A percentile compares a stretch with the other conserved stretches of the same genome.
phyloP scores from a whole-genome alignment of 2,329 filamentous ascomycete genomes.

The Monascus ruber region DNA sequence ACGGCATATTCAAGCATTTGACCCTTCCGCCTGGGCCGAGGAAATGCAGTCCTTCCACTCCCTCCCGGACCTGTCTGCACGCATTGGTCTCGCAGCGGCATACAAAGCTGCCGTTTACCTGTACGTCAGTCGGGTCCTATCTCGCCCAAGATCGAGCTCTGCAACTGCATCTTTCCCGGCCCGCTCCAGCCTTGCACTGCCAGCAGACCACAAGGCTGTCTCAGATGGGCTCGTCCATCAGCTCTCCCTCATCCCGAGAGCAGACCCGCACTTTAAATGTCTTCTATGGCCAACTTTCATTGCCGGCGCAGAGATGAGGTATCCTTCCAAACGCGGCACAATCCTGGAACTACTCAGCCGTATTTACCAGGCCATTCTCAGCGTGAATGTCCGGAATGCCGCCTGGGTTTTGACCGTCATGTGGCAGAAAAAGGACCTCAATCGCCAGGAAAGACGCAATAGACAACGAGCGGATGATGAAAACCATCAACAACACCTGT shows the following conservation, averaged over 20 bases:
- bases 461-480: neutral
- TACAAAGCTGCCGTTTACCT: slow-evolving; percentile 31
- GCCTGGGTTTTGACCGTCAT: slow-evolving; percentile 29
- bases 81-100: slow-evolving; percentile 36
- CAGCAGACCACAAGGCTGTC: slow-evolving; percentile 17
- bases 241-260: slow-evolving; percentile 22
- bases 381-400: slow-evolving; percentile 29
- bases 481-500: too few relatives aligned
- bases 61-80: slow-evolving; percentile 36
- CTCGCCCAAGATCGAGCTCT: slow-evolving; percentile 15
- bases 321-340: slow-evolving; percentile 19
- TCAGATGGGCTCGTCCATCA: slow-evolving; percentile 24
- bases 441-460: slow-evolving; percentile 7
- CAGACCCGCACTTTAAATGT: slow-evolving; percentile 32
- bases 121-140: slow-evolving; percentile 29
- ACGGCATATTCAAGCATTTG: slow-evolving; percentile 28
- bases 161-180: slow-evolving; percentile 4
- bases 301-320: slow-evolving; percentile 29
- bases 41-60: slow-evolving; percentile 30
- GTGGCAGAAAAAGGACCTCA: slow-evolving; percentile 30
- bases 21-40: slow-evolving; percentile 26
- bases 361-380: slow-evolving; percentile 25
- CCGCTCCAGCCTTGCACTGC: slow-evolving; percentile 11
- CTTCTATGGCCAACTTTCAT: slow-evolving; percentile 35
- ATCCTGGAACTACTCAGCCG: slow-evolving; percentile 21